Base-by-base conservation (phyloP, 306 rosid genomes). In the Prunus mume region DNA sequence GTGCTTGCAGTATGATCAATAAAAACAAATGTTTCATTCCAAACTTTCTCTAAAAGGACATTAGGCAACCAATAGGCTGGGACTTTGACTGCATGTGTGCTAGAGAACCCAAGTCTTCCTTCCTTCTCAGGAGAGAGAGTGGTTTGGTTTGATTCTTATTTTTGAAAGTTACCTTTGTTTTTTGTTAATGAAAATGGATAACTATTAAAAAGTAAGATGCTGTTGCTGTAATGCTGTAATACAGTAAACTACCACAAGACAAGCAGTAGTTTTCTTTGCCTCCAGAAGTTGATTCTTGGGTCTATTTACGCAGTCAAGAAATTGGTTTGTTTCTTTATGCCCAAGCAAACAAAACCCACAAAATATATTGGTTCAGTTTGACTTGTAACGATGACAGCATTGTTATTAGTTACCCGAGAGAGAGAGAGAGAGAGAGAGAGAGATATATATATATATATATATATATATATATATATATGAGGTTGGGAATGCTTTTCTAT, bases 21-120 rank as follows among this genome's bases (percentile, higher is more conserved):
- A n/a, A 41, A n/a, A 73, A 41, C 77, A 58, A 43, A 60, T 45
- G 24, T 14, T 57, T 58, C 19, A 47, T 13, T 60, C 77, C 68
- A 73, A 41, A 18, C 43, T 27, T n/a, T 20, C 24, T 14, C 20
- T 20, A 2, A 12, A 34, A 19, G 15, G 22, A 72, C 13, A 13
- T 32, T 15, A 38, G 41, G 6, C 32, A n/a, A 54, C 28, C 25
- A 69, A 49, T 25, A 9, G 24, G 41, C 2, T 20, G 62, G 7
- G 14, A 19, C 45, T 68, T 47, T 47, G 45, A 69, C 57, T 70
- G 58, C 15, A 38, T 38, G 43, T 8, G 9, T 38, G 62, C 45
- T 51, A 13, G 63, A 28, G 45, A 50, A 50, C 34, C 32, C 24
- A 1, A 28, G 74, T 28, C 62, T 69, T 10, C 47, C 22, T 68